Evolutionary conservation across 192 early-diverging fungal genomes (phyloP).

Genomic region (Backusella mclennaniae): DNA sequence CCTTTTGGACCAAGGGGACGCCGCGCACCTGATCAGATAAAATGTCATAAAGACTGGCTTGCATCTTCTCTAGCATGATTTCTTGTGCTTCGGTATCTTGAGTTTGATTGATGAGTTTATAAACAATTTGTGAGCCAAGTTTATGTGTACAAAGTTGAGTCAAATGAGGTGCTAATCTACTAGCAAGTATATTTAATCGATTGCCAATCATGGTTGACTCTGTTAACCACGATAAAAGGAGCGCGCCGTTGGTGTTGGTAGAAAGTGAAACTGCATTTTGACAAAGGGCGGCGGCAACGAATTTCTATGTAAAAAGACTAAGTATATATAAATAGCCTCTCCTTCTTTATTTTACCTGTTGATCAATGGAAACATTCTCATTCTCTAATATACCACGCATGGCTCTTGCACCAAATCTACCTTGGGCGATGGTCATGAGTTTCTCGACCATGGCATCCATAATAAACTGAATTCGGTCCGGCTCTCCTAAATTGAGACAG

Average conservation of each 20-base stretch:
- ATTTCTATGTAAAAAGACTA: conserved; percentile 55
- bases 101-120: conserved; percentile 86
- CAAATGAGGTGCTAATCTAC: conserved; percentile 74
- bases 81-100: conserved; percentile 83
- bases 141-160: conserved; percentile 81
- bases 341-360: conserved; percentile 46
- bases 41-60: conserved; percentile 59
- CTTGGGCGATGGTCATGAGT: conserved; percentile 81
- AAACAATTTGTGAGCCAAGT: conserved; percentile 73
- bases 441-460: conserved; percentile 89
- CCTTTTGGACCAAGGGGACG: conserved; percentile 80
- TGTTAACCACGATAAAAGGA: conserved; percentile 89
- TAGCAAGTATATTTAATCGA: conserved; percentile 76
- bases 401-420: conserved; percentile 89
- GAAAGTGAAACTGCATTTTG: conserved; percentile 73
- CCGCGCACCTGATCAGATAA: conserved; percentile 78
- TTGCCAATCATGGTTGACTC: conserved; percentile 79
- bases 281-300: conserved; percentile 82
- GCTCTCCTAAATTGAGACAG: conserved; percentile 74
- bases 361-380: conserved; percentile 70
- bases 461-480: conserved; percentile 80
- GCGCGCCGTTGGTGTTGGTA: conserved; percentile 82
- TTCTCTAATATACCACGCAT: conserved; percentile 90
- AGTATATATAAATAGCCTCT: background rate
- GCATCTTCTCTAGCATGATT: conserved; percentile 57